Conservation (phyloP, 1,284 basidiomycete genomes). For the Inonotus obliquus region DNA sequence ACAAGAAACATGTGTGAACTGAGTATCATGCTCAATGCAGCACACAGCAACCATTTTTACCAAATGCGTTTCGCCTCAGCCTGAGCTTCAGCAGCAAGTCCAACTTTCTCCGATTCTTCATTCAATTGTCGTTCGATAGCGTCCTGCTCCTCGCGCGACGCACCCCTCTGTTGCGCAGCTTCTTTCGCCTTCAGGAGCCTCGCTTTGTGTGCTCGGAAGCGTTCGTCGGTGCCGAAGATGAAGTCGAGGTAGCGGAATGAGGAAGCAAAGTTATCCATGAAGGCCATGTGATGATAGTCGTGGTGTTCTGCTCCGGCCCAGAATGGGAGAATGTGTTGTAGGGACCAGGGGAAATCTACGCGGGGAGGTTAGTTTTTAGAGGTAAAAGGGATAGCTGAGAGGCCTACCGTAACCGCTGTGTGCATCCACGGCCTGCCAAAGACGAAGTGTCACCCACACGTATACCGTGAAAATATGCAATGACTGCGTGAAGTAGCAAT, state of each 20-base stretch:
- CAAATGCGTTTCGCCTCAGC: conserved; percentile 34
- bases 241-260: conserved; percentile 94
- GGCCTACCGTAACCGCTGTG: conserved; percentile 89
- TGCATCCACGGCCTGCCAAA: conserved; percentile 97
- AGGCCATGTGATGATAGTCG: conserved; percentile 94
- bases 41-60: neutral
- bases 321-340: conserved; percentile 92
- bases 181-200: conserved; percentile 52
- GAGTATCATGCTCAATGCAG: neutral
- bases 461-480: conserved; percentile 93
- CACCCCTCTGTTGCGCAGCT: conserved; percentile 39
- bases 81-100: conserved; percentile 63
- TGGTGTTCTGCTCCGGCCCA: conserved; percentile 99
- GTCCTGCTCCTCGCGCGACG: conserved; percentile 46
- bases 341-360: conserved; percentile 93
- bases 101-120: conserved; percentile 66
- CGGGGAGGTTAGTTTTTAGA: neutral
- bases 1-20: neutral
- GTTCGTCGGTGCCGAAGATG: conserved; percentile 81
- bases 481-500: conserved; percentile 67
- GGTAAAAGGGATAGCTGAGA: neutral
- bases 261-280: conserved; percentile 87
- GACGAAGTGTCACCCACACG: conserved; percentile 88
- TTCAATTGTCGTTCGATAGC: conserved; percentile 56
- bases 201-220: conserved; percentile 74